These are phyloP conservation scores for Cystofilobasidium macerans DNA, from an alignment of 768 basidiomycete genomes.

Conservation along the genomic window DNA sequence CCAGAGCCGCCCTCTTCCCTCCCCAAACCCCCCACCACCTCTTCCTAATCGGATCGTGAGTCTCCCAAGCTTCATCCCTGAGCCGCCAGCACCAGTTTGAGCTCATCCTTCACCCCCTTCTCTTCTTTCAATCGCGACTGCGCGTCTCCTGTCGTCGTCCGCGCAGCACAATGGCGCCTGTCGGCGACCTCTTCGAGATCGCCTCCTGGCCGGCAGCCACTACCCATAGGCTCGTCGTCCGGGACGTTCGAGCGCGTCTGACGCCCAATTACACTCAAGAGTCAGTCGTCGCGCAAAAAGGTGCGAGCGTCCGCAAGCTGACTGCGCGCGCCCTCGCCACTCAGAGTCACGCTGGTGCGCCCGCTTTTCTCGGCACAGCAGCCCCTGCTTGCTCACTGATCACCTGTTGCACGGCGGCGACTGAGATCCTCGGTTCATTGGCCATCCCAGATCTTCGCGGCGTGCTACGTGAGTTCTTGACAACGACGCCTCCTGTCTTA, in stretches of 20 bases:
- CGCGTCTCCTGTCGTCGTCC: too few relatives aligned
- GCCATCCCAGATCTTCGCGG: conserved; percentile 13
- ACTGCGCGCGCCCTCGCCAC: neutral
- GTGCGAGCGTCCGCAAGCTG: neutral
- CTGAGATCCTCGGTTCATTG: neutral
- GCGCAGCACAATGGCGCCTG: conserved; percentile 5
- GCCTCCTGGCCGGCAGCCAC: neutral
- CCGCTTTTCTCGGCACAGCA: too few relatives aligned
- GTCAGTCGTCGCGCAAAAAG: neutral
- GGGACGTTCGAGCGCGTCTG: neutral
- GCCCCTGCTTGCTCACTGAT: too few relatives aligned
- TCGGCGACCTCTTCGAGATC: neutral
- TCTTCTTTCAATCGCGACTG: neutral
- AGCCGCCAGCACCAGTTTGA: too few relatives aligned
- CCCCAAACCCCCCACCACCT: too few relatives aligned
- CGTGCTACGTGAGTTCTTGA: neutral
- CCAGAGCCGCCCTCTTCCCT: too few relatives aligned
- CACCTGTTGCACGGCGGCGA: too few relatives aligned
- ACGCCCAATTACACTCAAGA: conserved; percentile 4
- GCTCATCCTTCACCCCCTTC: too few relatives aligned
- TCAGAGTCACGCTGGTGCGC: conserved; percentile 1
- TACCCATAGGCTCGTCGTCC: neutral
- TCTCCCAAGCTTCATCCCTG: too few relatives aligned
- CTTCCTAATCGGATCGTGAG: too few relatives aligned
- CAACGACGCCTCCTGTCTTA: too few relatives aligned